phyloP scores from a whole-genome alignment of 495 filamentous ascomycete species.

The Platismatia glauca region DNA sequence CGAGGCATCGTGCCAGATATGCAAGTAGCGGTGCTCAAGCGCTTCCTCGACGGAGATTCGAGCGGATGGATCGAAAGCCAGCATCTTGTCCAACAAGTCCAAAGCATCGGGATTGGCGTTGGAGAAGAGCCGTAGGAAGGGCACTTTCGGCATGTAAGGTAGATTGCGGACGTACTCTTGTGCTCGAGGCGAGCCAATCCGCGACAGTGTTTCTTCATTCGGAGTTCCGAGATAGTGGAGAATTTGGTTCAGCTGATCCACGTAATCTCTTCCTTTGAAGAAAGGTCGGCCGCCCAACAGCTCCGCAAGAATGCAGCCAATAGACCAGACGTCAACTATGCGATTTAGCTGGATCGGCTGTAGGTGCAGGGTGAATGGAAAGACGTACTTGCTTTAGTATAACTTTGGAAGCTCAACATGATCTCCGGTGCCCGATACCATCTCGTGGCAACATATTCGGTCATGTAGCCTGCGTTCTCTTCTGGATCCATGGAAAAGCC shows the following conservation, averaged over 20 bases:
- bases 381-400: slow-evolving; percentile 94
- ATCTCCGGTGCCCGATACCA: slow-evolving; percentile 99
- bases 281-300: slow-evolving; percentile 93
- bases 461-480: slow-evolving; percentile 99
- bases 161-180: slow-evolving; percentile 98
- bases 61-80: slow-evolving; percentile 87
- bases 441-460: slow-evolving; percentile 95
- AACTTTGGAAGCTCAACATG: slow-evolving; percentile 99
- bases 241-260: slow-evolving; percentile 98
- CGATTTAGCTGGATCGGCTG: not conserved
- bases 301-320: slow-evolving; percentile 95
- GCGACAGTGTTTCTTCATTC: slow-evolving; percentile 85
- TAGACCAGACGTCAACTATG: slow-evolving; percentile 97
- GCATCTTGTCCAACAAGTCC: slow-evolving; percentile 90
- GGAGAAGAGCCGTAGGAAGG: slow-evolving; percentile 81
- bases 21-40: slow-evolving; percentile 88
- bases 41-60: slow-evolving; percentile 90
- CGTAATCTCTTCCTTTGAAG: slow-evolving; percentile 98
- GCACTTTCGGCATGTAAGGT: slow-evolving; percentile 87
- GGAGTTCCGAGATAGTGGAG: slow-evolving; percentile 96
- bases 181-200: slow-evolving; percentile 90
- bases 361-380: not conserved
- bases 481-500: slow-evolving; percentile 95
- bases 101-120: slow-evolving; percentile 94
- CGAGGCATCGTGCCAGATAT: slow-evolving; percentile 96